Evolutionary conservation across 352 stramenopile species (phyloP).

Genomic region (Pythium coloratum): DNA sequence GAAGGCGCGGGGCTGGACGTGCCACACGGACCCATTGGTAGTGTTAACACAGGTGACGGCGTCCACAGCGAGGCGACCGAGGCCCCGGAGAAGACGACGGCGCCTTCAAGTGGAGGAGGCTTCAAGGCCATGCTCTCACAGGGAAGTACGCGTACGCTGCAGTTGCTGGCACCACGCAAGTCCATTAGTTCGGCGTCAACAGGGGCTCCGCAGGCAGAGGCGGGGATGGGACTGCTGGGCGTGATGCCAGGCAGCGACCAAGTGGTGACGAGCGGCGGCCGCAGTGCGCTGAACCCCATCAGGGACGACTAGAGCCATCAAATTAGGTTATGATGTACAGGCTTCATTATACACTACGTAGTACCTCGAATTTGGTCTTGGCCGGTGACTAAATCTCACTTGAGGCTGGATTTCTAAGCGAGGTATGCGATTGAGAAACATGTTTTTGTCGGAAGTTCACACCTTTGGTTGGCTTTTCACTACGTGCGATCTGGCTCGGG

Average conservation of each 20-base stretch:
- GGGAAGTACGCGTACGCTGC: conserved; percentile 29
- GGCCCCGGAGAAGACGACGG: conserved; percentile 6
- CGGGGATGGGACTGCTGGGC: background rate
- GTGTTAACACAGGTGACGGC: conserved; percentile 25
- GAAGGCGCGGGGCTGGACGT: conserved; percentile 2
- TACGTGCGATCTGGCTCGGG: background rate
- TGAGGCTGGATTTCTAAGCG: too few species aligned
- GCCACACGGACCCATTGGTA: conserved; percentile 18
- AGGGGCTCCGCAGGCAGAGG: background rate
- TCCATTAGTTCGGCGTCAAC: conserved; percentile 11
- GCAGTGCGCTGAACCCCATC: conserved; percentile 7
- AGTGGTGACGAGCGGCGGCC: conserved; percentile 1
- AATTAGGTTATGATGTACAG: too few species aligned
- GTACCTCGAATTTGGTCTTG: too few species aligned
- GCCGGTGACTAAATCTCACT: too few species aligned
- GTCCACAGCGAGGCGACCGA: conserved; percentile 10
- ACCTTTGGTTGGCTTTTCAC: background rate
- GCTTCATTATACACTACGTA: too few species aligned
- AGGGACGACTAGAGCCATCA: conserved; percentile 10
- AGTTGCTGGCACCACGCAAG: conserved; percentile 26
- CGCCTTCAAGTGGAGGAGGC: background rate
- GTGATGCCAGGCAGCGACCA: conserved; percentile 8
- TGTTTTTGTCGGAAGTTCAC: too few species aligned
- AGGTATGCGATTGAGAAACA: too few species aligned
- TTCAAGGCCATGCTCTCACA: conserved; percentile 27